Conservation (phyloP, 192 early-diverging fungal species). For the Pilobolus umbonatus region DNA sequence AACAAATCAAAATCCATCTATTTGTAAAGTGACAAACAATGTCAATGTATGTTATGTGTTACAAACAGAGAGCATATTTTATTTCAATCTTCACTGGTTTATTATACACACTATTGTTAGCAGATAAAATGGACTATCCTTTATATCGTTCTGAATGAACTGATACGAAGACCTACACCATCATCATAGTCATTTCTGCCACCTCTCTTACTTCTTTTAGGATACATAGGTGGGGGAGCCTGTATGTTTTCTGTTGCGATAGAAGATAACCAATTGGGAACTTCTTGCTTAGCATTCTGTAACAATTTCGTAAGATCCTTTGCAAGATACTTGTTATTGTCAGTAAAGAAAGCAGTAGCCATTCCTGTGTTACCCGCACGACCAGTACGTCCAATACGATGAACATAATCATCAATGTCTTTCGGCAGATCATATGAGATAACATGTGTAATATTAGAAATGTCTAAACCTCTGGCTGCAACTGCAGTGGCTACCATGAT, state of each 20-base stretch:
- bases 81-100: too few relatives aligned
- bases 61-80: too few relatives aligned
- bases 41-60: too few relatives aligned
- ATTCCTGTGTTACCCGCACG: constrained; percentile 92
- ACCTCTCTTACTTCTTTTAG: too few relatives aligned
- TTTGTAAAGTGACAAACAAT: too few relatives aligned
- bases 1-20: too few relatives aligned
- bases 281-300: constrained; percentile 86
- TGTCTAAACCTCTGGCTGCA: constrained; percentile 92
- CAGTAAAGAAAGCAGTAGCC: constrained; percentile 92
- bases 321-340: constrained; percentile 69
- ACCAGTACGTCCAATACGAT: constrained; percentile 95
- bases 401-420: constrained; percentile 95
- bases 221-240: too few relatives aligned
- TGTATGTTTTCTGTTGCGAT: too few relatives aligned
- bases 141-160: neutral
- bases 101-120: too few relatives aligned
- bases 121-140: too few relatives aligned
- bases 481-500: constrained; percentile 98
- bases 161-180: neutral
- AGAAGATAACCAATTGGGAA: constrained; percentile 83
- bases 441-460: constrained; percentile 82
- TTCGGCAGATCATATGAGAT: constrained; percentile 94
- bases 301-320: constrained; percentile 79
- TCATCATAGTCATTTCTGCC: too few relatives aligned